Conservation (phyloP, 495 filamentous ascomycete genomes). For the Trichoderma asperelloides region DNA sequence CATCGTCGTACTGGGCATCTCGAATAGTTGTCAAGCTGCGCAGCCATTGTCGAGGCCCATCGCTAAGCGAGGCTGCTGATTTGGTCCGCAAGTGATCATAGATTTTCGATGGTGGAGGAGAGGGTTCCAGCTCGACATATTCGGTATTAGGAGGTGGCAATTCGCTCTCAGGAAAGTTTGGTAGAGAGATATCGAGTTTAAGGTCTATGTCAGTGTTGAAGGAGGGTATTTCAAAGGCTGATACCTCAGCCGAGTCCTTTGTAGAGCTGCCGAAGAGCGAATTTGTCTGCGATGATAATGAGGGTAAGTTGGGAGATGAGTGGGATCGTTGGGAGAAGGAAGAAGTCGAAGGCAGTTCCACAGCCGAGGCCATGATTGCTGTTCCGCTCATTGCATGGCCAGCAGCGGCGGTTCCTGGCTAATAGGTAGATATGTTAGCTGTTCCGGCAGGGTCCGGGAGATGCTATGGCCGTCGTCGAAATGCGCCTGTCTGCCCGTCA, state of each 20-base stretch:
- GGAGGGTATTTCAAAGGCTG: constrained; percentile 35
- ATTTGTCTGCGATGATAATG: constrained; percentile 9
- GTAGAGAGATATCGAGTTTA: constrained; percentile 30
- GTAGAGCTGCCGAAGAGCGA: constrained; percentile 16
- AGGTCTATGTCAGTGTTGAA: constrained; percentile 28
- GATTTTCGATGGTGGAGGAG: not conserved
- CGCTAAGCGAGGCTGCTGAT: not conserved
- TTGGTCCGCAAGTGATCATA: not conserved
- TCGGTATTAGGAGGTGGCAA: not conserved
- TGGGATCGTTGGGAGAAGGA: constrained; percentile 28
- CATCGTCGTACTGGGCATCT: not conserved
- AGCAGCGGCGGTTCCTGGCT: not conserved
- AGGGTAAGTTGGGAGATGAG: constrained; percentile 25
- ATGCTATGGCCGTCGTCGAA: not conserved
- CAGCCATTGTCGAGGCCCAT: not conserved
- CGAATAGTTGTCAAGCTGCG: not conserved
- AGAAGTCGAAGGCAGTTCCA: constrained; percentile 13
- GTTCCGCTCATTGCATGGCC: constrained; percentile 40
- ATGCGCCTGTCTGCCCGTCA: not conserved
- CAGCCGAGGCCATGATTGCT: constrained; percentile 32
- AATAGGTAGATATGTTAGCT: not conserved
- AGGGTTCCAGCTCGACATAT: not conserved
- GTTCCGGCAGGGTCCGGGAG: constrained; percentile 3
- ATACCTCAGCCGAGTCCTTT: constrained; percentile 28
- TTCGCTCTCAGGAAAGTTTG: constrained; percentile 17